Conservation (phyloP, 768 basidiomycete genomes). For the Auricularia auricula-judae region DNA sequence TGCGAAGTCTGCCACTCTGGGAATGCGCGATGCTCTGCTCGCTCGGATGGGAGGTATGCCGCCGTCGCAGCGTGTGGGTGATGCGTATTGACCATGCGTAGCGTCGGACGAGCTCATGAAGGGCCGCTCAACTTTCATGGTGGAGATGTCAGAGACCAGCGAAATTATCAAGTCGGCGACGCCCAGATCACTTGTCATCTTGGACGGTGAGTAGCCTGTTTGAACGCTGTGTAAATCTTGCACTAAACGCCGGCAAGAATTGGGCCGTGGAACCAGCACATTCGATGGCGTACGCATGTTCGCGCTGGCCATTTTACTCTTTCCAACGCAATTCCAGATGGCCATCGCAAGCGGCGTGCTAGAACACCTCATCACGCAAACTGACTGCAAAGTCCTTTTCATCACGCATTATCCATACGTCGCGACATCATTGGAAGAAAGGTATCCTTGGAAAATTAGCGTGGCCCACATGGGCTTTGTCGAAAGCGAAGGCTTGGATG, state of each 20-base stretch:
- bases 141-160: constrained; percentile 89
- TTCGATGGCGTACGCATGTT: constrained; percentile 54
- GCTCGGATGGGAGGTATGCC: constrained; percentile 81
- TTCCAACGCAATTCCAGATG: constrained; percentile 32
- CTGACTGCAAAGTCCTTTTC: constrained; percentile 69
- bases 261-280: constrained; percentile 85
- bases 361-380: constrained; percentile 49
- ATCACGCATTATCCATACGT: constrained; percentile 92
- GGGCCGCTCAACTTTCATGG: constrained; percentile 93
- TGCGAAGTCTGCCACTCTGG: constrained; percentile 57
- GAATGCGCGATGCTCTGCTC: constrained; percentile 74
- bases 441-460: constrained; percentile 48
- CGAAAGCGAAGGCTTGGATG: constrained; percentile 56
- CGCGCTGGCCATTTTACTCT: constrained; percentile 1
- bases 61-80: neutral
- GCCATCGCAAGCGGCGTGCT: constrained; percentile 78
- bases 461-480: constrained; percentile 85
- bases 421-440: constrained; percentile 52
- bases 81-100: constrained; percentile 15
- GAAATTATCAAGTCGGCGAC: constrained; percentile 78
- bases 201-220: constrained; percentile 39
- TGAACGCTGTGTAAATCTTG: neutral
- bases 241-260: constrained; percentile 25
- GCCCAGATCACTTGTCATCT: constrained; percentile 66
- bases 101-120: constrained; percentile 82